phyloP scores from a whole-genome alignment of 345 rosid species.

The Boechera divaricarpa region DNA sequence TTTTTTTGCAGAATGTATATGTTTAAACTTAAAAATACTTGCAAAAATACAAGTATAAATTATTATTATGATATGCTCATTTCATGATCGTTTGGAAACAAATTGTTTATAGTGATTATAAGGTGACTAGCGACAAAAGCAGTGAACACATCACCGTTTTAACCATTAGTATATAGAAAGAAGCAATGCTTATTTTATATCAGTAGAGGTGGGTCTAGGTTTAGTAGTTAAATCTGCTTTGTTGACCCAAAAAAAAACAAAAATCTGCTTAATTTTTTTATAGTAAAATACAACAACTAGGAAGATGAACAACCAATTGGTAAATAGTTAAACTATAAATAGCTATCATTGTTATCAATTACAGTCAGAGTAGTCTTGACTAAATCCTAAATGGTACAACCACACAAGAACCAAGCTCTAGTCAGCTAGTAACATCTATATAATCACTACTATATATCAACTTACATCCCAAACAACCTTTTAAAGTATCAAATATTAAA shows the following conservation, averaged over 20 bases:
- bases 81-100: conserved; percentile 1
- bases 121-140: background rate
- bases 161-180: background rate
- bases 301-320: conserved; percentile 39
- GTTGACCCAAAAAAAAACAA: too few species aligned
- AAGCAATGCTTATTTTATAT: background rate
- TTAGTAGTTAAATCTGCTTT: conserved; percentile 28
- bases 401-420: conserved; percentile 30
- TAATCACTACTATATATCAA: conserved; percentile 4
- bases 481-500: background rate
- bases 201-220: conserved; percentile 23
- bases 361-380: conserved; percentile 42
- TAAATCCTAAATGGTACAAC: conserved; percentile 38
- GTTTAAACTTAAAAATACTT: background rate
- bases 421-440: conserved; percentile 14
- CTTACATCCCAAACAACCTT: background rate
- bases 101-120: background rate
- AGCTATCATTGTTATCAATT: conserved; percentile 32
- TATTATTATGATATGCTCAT: background rate
- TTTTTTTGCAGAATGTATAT: background rate
- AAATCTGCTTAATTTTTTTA: conserved; percentile 25
- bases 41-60: background rate
- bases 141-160: conserved; percentile 11
- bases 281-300: conserved; percentile 19
- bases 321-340: conserved; percentile 20